Conservation (phyloP, 345 rosid species). For the Eucalyptus pauciflora region DNA sequence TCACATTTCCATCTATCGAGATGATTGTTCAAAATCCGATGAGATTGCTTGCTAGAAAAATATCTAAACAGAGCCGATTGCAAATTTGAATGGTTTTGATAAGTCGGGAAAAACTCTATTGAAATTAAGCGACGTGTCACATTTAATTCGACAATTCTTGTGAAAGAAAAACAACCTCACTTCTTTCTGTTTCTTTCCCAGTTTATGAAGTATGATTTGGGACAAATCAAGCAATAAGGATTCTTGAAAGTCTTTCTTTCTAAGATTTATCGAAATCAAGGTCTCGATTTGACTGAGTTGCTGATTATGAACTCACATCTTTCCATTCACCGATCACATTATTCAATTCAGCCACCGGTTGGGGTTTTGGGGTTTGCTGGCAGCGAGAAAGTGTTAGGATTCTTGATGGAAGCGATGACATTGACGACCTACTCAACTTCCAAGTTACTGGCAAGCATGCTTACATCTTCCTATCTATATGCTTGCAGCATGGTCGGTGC, state of each 20-base stretch:
- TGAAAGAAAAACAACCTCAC: no score
- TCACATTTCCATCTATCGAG: neutral
- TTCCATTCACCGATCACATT: neutral
- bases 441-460: neutral
- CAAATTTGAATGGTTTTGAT: neutral
- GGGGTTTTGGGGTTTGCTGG: neutral
- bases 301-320: neutral
- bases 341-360: neutral
- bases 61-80: neutral
- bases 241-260: neutral
- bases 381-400: neutral
- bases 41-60: no score
- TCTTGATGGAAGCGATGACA: neutral
- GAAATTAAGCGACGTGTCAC: neutral
- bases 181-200: neutral
- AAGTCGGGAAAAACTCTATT: neutral
- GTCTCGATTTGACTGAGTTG: no score
- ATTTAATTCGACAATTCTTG: no score
- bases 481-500: neutral
- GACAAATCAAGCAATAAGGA: neutral
- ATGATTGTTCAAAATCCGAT: no score
- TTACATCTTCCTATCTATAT: neutral
- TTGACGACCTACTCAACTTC: neutral
- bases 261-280: neutral
- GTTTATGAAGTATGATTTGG: neutral